Evolutionary conservation across 1,139 yeast genomes (phyloP), one percentile per base, ranked within the genome.

Genomic region (Suhomyces maxii): DNA sequence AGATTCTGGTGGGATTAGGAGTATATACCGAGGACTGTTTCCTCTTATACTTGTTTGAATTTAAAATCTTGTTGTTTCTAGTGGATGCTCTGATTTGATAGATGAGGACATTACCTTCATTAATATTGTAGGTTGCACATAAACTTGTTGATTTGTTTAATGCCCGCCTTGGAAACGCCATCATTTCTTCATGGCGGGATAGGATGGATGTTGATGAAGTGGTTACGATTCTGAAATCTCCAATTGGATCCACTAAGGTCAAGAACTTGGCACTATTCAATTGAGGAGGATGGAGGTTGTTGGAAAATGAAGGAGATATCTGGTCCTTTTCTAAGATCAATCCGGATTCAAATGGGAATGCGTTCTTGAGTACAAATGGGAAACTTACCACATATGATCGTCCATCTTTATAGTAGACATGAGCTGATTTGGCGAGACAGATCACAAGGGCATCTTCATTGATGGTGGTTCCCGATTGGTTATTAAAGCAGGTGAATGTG

Each of bases 141-240:
- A 83, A 63, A 0, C 78, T 68, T 26, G 63, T 49, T 1, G 57
- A 53, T 14, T 65, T 70, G 46, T 67, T 65, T 43, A 69, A 53
- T 13, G 75, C 66, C 7, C 56, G 53, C 10, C 54, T 47, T 0
- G 88, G 87, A 53, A 81, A 82, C 25, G 71, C 62, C 39, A 80
- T 58, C 37, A 88, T 60, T 44, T 76, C 78, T 58, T 88, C 95
- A 38, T 71, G 68, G 1, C 78, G 66, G 0, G 85, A 74, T 10
- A 89, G 78, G 1, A 84, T 80, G 0, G 89, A 79, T 0, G 87
- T 83, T 0, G 93, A 82, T 0, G 90, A 83, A 0, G 93, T 81
- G 0, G 83, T 79, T 3, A 88, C 79, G 6, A 80, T 68, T 2
- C 91, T 84, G 42, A 85, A 70, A 23, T 87, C 91, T 4, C 80